phyloP scores from a whole-genome alignment of 331 rosid species.

The Stylosanthes scabra region DNA sequence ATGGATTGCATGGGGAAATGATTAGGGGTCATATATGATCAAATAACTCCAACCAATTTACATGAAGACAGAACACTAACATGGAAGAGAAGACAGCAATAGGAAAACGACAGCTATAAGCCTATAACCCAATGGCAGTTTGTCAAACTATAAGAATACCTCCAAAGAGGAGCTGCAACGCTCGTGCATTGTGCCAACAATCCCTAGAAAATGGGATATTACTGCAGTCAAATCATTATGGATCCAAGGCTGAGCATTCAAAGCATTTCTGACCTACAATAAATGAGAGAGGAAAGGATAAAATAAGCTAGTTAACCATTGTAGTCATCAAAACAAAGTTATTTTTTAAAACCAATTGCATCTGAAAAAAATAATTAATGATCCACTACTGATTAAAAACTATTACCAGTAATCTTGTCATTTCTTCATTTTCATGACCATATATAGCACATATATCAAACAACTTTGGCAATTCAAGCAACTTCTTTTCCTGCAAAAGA shows the following conservation, averaged over 20 bases:
- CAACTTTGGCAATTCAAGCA: constrained; percentile 91
- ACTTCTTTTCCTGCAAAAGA: constrained; percentile 92
- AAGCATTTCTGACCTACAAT: constrained; percentile 83
- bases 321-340: constrained; percentile 25
- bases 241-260: constrained; percentile 72
- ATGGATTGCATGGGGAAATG: neutral
- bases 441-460: constrained; percentile 94
- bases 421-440: constrained; percentile 83
- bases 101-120: constrained; percentile 29
- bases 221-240: constrained; percentile 63
- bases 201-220: constrained; percentile 77
- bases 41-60: constrained; percentile 13
- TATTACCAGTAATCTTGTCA: constrained; percentile 78
- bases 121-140: constrained; percentile 15
- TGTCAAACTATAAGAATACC: constrained; percentile 59
- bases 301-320: constrained; percentile 16
- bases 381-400: constrained; percentile 23
- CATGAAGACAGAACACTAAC: constrained; percentile 5
- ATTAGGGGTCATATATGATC: constrained; percentile 12
- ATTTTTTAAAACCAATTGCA: neutral
- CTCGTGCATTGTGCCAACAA: constrained; percentile 81
- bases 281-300: constrained; percentile 30
- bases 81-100: neutral
- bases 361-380: neutral
- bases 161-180: constrained; percentile 83